These are phyloP conservation scores for Neurospora intermedia DNA, from an alignment of 495 filamentous ascomycete genomes.

Conservation along the genomic window DNA sequence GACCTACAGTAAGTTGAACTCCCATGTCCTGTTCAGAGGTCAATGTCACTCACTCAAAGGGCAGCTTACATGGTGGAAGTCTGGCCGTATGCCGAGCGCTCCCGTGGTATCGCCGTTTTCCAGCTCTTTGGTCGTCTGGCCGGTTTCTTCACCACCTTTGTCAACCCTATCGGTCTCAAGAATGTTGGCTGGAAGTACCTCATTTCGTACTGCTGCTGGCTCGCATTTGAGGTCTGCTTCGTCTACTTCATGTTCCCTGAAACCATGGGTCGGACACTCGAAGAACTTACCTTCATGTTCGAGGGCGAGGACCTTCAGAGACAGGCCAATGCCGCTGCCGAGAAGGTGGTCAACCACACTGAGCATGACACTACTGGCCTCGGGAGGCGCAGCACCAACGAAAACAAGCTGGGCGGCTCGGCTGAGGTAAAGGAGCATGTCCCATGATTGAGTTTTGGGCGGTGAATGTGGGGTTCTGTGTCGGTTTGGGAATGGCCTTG, in stretches of 20 bases:
- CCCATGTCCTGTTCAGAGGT: neutral
- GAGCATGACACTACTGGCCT: neutral
- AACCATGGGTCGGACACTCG: constrained; percentile 49
- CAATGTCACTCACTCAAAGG: neutral
- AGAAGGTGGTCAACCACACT: constrained; percentile 26
- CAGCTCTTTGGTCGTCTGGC: constrained; percentile 47
- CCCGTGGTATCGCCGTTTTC: constrained; percentile 51
- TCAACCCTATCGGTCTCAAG: constrained; percentile 55
- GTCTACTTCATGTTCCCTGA: constrained; percentile 58
- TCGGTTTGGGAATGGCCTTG: neutral
- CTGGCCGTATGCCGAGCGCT: constrained; percentile 51
- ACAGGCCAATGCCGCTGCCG: constrained; percentile 25
- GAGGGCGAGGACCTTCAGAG: constrained; percentile 33
- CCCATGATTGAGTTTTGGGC: neutral
- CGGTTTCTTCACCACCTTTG: constrained; percentile 43
- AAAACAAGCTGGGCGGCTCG: neutral
- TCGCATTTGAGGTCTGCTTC: constrained; percentile 45
- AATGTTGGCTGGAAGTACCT: constrained; percentile 49
- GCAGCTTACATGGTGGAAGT: constrained; percentile 52
- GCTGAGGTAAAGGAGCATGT: constrained; percentile 8
- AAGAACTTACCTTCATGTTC: constrained; percentile 52
- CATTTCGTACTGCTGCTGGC: constrained; percentile 43
- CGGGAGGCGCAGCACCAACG: neutral
- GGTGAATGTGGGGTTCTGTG: neutral
- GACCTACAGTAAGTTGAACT: constrained; percentile 44